Evolutionary conservation across 805 yeast species (phyloP).

Genomic region (Wickerhamomyces hampshirensis): DNA sequence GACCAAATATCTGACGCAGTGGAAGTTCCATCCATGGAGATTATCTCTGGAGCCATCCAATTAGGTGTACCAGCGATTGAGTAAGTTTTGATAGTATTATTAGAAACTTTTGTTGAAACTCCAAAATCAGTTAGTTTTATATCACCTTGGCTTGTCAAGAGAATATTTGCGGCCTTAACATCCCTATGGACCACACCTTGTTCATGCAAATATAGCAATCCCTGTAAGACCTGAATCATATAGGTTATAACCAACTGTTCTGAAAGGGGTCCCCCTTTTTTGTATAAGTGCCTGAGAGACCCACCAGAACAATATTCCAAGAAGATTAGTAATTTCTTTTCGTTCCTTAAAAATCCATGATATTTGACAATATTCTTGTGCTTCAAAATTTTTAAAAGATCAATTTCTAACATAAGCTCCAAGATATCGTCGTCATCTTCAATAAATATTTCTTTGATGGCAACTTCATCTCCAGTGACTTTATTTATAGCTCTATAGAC

Average conservation of each 20-base stretch:
- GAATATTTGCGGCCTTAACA: conserved; percentile 73
- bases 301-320: conserved; percentile 68
- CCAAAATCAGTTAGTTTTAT: conserved; percentile 75
- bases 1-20: conserved; percentile 92
- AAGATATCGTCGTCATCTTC: conserved; percentile 69
- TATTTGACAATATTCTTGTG: conserved; percentile 91
- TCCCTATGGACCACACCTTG: conserved; percentile 69
- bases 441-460: conserved; percentile 73
- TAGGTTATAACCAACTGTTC: conserved; percentile 60
- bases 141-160: conserved; percentile 59
- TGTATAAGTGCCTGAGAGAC: conserved; percentile 45
- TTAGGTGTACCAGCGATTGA: conserved; percentile 84
- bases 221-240: conserved; percentile 64
- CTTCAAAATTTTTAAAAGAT: conserved; percentile 66
- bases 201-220: conserved; percentile 59
- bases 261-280: conserved; percentile 38
- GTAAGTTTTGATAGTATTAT: conserved; percentile 43
- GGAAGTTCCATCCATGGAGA: conserved; percentile 77
- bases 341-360: conserved; percentile 80
- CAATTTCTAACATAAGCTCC: conserved; percentile 57
- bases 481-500: conserved; percentile 74
- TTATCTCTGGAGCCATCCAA: conserved; percentile 99
- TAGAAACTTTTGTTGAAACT: conserved; percentile 65
- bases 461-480: conserved; percentile 63
- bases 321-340: conserved; percentile 67